phyloP scores from a whole-genome alignment of 2,329 filamentous ascomycete genomes.

The Aspergillus luchuensis region DNA sequence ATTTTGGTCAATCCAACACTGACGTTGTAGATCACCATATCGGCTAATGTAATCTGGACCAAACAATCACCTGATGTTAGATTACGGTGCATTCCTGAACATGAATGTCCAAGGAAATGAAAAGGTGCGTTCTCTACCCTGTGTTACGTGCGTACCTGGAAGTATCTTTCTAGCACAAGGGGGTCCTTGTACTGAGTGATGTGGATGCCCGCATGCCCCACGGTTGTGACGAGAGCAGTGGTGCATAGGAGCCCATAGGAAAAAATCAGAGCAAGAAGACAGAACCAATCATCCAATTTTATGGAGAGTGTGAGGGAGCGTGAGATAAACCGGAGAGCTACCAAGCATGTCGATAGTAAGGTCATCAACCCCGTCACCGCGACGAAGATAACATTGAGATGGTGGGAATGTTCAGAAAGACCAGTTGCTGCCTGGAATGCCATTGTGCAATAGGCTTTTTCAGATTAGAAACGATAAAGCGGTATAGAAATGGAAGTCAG shows the following conservation, averaged over 20 bases:
- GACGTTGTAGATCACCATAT: background rate
- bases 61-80: too few species aligned
- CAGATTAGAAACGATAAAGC: too few species aligned
- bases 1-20: background rate
- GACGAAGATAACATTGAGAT: background rate
- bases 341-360: constrained; percentile 35
- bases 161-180: background rate
- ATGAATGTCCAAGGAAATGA: background rate
- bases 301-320: background rate
- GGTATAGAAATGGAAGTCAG: too few species aligned
- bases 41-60: background rate
- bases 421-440: too few species aligned
- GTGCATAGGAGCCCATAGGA: background rate
- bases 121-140: background rate
- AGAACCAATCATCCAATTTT: background rate
- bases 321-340: background rate
- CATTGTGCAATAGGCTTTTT: too few species aligned
- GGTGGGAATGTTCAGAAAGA: too few species aligned
- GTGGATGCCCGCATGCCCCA: background rate
- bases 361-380: background rate
- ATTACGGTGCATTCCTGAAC: too few species aligned
- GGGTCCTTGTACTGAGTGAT: background rate
- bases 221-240: background rate
- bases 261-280: background rate
- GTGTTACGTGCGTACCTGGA: background rate